Evolutionary conservation across 305 asterid genomes (phyloP).

Genomic region (Petunia hybrid): DNA sequence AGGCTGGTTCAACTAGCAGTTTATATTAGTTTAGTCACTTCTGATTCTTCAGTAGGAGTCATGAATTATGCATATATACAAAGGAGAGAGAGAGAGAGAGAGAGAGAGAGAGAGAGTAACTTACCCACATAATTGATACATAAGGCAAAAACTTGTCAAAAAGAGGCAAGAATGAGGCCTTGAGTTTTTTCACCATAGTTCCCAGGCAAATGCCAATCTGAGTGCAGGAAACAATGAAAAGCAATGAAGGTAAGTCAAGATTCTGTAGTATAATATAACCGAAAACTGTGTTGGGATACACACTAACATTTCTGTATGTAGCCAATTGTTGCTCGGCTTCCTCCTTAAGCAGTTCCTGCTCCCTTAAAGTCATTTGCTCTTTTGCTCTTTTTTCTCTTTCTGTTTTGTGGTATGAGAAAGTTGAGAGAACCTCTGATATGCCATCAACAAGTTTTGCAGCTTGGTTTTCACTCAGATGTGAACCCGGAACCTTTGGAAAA

Average conservation of each 20-base stretch:
- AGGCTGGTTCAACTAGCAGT: background rate
- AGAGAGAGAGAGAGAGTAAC: background rate
- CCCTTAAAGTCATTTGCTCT: background rate
- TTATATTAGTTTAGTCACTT: background rate
- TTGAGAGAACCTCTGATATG: constrained; percentile 2
- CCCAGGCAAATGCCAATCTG: constrained; percentile 30
- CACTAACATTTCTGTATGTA: background rate
- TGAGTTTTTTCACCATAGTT: background rate
- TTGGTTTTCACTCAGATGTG: background rate
- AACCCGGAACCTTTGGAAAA: constrained; percentile 11
- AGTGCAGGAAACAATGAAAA: constrained; percentile 19
- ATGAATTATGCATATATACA: background rate
- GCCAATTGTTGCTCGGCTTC: background rate
- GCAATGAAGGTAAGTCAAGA: background rate
- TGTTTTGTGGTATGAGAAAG: constrained; percentile 4
- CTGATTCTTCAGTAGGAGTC: constrained; percentile 15
- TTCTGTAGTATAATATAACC: background rate
- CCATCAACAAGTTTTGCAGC: constrained; percentile 26
- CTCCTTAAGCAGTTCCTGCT: constrained; percentile 17
- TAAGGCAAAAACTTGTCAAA: constrained; percentile 25
- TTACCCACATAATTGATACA: constrained; percentile 22
- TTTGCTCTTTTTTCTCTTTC: constrained; percentile 1
- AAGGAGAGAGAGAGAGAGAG: background rate
- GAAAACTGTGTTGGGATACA: background rate
- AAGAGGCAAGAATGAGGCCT: constrained; percentile 29